Percentiles rank a stretch among this genome's conserved stretches.
phyloP scores from a whole-genome alignment of 306 rosid genomes.

The Gastrolobium bilobum region DNA sequence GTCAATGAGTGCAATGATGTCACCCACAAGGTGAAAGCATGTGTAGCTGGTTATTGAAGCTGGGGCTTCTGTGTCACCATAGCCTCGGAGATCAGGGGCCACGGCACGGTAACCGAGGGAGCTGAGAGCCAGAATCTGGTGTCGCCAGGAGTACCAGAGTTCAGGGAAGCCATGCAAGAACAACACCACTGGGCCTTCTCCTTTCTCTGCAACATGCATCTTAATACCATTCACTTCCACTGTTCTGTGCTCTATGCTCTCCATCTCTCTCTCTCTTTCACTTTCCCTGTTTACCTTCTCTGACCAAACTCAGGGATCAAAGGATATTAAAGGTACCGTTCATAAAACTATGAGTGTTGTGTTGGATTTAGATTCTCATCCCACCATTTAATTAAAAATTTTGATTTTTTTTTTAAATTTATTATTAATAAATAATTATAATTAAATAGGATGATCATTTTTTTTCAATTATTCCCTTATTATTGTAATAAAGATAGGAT shows the following conservation, averaged over 20 bases:
- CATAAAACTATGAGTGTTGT: no score
- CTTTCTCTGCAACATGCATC: slow-evolving; percentile 58
- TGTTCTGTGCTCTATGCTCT: slow-evolving; percentile 45
- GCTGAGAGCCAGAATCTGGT: slow-evolving; percentile 51
- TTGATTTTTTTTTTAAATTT: no score
- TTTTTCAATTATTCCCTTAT: no score
- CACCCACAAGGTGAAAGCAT: slow-evolving; percentile 48
- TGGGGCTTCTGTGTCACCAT: slow-evolving; percentile 52
- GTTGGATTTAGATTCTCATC: no score
- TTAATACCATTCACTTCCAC: slow-evolving; percentile 56
- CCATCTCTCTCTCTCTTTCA: background rate
- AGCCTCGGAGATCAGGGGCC: slow-evolving; percentile 58
- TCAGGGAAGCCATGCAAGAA: slow-evolving; percentile 61
- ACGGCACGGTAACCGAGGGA: slow-evolving; percentile 54
- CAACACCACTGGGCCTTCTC: slow-evolving; percentile 53
- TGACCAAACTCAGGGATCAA: background rate
- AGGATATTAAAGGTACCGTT: no score
- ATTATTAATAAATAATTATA: no score
- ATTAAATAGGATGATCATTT: no score
- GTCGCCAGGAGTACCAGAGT: slow-evolving; percentile 60
- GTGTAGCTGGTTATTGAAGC: slow-evolving; percentile 33
- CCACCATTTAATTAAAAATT: no score
- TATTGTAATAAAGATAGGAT: no score
- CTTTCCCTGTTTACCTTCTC: background rate
- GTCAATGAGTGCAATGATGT: slow-evolving; percentile 49